Conservation (phyloP, 2,329 filamentous ascomycete species). For the Chrysosphaeria jannelii region DNA sequence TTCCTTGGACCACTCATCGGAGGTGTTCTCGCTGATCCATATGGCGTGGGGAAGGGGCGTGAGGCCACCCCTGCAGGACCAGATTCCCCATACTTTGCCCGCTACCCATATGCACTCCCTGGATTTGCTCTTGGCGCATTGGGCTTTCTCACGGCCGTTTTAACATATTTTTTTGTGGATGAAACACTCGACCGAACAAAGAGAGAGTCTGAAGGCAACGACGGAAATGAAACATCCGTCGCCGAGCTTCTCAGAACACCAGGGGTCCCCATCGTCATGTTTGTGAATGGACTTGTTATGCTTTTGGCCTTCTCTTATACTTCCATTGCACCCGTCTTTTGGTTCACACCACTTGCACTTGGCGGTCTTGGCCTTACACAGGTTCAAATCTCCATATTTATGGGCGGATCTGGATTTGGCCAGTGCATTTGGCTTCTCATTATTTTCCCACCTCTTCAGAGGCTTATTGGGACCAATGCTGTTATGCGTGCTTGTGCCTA, state of each 20-base stretch:
- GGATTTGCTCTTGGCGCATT: constrained; percentile 25
- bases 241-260: constrained; percentile 27
- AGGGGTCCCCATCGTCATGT: constrained; percentile 33
- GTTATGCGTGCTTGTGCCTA: constrained; percentile 26
- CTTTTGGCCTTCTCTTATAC: constrained; percentile 43
- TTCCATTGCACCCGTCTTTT: constrained; percentile 35
- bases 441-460: constrained; percentile 37
- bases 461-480: constrained; percentile 30
- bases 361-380: constrained; percentile 36
- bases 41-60: constrained; percentile 12
- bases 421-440: constrained; percentile 45
- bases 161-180: constrained; percentile 24
- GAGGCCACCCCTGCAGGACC: too few species aligned
- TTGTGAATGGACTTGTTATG: constrained; percentile 33
- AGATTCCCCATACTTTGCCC: constrained; percentile 20
- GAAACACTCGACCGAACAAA: constrained; percentile 18
- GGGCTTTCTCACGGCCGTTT: constrained; percentile 19
- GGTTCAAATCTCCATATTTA: constrained; percentile 31
- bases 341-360: constrained; percentile 27
- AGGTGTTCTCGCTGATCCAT: constrained; percentile 39
- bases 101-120: constrained; percentile 35
- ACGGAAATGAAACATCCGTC: too few species aligned
- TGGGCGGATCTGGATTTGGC: constrained; percentile 29
- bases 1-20: constrained; percentile 41
- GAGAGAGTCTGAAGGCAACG: too few species aligned